These are phyloP conservation scores for Psophocarpus tetragonolobus DNA, from an alignment of 306 rosid species.

Conservation along the genomic window DNA sequence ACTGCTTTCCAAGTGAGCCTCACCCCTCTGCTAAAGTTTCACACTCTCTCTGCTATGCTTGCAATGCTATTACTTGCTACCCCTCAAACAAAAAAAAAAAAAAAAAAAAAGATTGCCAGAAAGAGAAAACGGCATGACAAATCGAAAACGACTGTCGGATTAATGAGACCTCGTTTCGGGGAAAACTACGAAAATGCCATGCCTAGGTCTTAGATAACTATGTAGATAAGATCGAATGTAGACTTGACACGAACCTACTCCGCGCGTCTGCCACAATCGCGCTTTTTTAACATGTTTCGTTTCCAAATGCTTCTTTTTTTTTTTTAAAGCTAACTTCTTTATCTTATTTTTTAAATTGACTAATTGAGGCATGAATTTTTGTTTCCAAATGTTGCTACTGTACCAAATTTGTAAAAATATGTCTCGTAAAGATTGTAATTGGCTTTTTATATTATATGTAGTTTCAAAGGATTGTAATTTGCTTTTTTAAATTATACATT, in stretches of 20 bases:
- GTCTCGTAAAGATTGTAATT: too few relatives aligned
- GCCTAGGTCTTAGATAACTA: slow-evolving; percentile 13
- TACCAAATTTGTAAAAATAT: too few relatives aligned
- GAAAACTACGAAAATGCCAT: slow-evolving; percentile 38
- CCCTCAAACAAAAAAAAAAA: background rate
- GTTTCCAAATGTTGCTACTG: too few relatives aligned
- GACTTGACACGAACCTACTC: background rate
- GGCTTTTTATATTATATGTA: too few relatives aligned
- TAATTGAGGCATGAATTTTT: too few relatives aligned
- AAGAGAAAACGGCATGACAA: slow-evolving; percentile 20
- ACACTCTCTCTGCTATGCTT: slow-evolving; percentile 16
- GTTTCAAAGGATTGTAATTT: too few relatives aligned
- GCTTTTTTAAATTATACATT: too few relatives aligned
- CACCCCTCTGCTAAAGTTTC: slow-evolving; percentile 37
- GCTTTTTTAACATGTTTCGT: background rate
- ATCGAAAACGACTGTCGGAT: slow-evolving; percentile 29
- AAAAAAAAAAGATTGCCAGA: background rate
- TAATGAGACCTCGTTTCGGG: background rate
- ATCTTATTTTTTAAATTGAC: too few relatives aligned
- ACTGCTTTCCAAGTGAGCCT: slow-evolving; percentile 60
- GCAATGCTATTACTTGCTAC: background rate
- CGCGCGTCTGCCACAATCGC: background rate
- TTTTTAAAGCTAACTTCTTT: too few relatives aligned
- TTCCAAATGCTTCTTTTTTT: too few relatives aligned
- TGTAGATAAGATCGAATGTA: slow-evolving; percentile 11